Percentiles rank a stretch among this genome's conserved stretches.
These are phyloP conservation scores for Prunus mira DNA, from an alignment of 306 rosid species.

Conservation along the genomic window DNA sequence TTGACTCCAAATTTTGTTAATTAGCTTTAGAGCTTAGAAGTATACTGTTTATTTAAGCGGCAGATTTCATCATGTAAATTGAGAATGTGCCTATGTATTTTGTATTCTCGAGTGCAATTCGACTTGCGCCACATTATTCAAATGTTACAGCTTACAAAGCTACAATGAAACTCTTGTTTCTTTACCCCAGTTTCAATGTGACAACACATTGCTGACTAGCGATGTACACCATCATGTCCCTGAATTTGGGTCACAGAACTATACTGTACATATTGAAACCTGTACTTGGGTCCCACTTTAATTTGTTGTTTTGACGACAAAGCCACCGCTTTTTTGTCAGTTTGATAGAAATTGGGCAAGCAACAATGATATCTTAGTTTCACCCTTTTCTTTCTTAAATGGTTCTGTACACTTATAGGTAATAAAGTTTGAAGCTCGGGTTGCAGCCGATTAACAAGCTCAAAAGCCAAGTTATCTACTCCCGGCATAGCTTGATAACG, in stretches of 20 bases:
- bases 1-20: not conserved
- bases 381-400: not conserved
- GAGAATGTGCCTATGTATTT: not conserved
- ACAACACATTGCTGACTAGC: not conserved
- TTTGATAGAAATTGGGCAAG: not conserved
- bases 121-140: not conserved
- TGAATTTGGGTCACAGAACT: too few species aligned
- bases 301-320: not conserved
- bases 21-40: not conserved
- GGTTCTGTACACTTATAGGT: not conserved
- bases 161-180: not conserved
- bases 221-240: not conserved
- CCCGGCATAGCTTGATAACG: too few species aligned
- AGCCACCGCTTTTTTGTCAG: not conserved
- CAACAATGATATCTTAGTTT: not conserved
- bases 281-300: not conserved
- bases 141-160: not conserved
- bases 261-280: not conserved
- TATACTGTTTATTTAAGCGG: not conserved
- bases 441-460: not conserved
- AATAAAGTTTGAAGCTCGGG: not conserved
- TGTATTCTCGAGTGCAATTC: not conserved
- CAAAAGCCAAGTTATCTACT: too few species aligned
- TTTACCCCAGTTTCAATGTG: not conserved
- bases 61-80: not conserved